These are phyloP conservation scores for Plasmodium cynomolgi DNA, from an alignment of 169 alveolate species.

Conservation along the genomic window DNA sequence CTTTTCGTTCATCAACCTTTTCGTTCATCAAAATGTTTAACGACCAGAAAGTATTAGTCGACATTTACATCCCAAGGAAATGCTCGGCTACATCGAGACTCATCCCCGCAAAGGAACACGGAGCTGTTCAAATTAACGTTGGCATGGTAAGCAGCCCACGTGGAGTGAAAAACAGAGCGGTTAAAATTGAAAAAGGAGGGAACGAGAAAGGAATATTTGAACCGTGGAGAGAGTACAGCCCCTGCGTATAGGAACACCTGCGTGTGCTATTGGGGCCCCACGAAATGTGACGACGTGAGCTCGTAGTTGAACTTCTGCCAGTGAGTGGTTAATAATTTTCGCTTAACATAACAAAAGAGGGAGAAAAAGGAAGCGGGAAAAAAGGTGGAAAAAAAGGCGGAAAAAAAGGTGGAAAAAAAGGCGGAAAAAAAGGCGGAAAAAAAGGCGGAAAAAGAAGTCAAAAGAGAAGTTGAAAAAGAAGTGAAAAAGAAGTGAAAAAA, in stretches of 20 bases:
- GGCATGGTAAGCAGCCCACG: conserved; percentile 85
- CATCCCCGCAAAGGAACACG: conserved; percentile 93
- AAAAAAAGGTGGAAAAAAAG: neutral
- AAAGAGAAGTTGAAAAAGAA: neutral
- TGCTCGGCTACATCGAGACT: conserved; percentile 95
- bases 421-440: neutral
- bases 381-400: neutral
- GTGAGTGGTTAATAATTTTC: neutral
- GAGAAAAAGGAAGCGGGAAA: neutral
- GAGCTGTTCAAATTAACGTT: conserved; percentile 94
- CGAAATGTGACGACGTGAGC: neutral
- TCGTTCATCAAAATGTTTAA: conserved; percentile 83
- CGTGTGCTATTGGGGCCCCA: neutral
- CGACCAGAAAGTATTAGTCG: conserved; percentile 94
- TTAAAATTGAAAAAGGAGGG: neutral
- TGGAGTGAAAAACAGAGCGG: neutral
- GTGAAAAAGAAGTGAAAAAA: neutral
- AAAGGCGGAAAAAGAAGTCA: neutral
- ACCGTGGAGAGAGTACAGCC: neutral
- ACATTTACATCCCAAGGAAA: conserved; percentile 95
- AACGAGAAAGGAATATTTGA: neutral
- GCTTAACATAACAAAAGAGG: neutral
- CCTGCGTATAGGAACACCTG: neutral
- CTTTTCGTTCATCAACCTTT: conserved; percentile 27
- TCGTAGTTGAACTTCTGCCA: neutral